Evolutionary conservation across 75 land plant species (phyloP).

Genomic region (Sequoia sempervirens): DNA sequence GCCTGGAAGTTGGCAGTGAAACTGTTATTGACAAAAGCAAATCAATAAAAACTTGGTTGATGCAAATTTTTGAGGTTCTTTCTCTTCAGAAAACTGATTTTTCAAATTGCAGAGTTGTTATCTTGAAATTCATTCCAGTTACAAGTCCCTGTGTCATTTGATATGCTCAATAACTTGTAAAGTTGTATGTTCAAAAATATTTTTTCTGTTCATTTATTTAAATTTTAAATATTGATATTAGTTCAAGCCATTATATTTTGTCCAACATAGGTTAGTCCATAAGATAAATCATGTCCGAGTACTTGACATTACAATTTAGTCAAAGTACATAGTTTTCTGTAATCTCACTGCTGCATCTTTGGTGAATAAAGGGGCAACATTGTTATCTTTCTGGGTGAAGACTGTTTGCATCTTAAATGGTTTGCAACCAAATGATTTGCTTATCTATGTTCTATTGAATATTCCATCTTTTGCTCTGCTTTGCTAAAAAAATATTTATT

Average conservation of each 20-base stretch:
- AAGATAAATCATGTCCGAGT: neutral
- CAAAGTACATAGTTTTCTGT: neutral
- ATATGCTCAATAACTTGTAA: neutral
- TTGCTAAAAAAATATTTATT: neutral
- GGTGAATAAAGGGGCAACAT: neutral
- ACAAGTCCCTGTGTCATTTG: neutral
- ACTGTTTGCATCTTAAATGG: neutral
- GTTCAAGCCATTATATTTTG: neutral
- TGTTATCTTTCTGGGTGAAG: neutral
- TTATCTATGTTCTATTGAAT: neutral
- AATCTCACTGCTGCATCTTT: neutral
- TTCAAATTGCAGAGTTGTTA: neutral
- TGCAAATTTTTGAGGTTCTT: conserved; percentile 91
- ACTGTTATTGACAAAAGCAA: conserved; percentile 99
- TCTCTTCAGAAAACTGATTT: neutral
- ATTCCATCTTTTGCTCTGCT: neutral
- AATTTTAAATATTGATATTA: neutral
- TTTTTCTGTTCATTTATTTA: neutral
- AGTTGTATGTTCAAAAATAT: neutral
- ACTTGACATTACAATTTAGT: neutral
- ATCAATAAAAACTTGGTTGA: conserved; percentile 91
- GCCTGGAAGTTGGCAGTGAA: conserved; percentile 98
- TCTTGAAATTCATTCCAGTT: neutral
- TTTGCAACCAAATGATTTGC: neutral
- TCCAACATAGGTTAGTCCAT: neutral